Evolutionary conservation across 768 basidiomycete genomes (phyloP).

Genomic region (Suillus tomentosus): DNA sequence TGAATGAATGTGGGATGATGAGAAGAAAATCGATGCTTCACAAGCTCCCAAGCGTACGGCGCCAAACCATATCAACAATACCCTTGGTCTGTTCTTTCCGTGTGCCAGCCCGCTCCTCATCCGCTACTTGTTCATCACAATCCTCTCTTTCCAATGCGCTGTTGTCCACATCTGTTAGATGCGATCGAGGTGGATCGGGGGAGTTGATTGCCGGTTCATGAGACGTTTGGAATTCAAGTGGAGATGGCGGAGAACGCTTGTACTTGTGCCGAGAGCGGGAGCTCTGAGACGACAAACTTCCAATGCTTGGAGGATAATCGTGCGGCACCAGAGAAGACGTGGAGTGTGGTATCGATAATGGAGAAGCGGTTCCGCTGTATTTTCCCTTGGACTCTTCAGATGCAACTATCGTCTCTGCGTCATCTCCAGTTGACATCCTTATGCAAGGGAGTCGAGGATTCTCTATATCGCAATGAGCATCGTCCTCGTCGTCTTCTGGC

Average conservation of each 20-base stretch:
- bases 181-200: constrained; percentile 22
- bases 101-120: constrained; percentile 50
- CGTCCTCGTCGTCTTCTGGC: constrained; percentile 59
- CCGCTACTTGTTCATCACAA: constrained; percentile 51
- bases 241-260: constrained; percentile 40
- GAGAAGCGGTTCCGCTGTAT: constrained; percentile 15
- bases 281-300: constrained; percentile 34
- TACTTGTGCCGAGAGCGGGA: constrained; percentile 30
- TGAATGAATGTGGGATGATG: constrained; percentile 4
- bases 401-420: constrained; percentile 23
- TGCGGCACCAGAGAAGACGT: constrained; percentile 20
- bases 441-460: constrained; percentile 40
- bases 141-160: constrained; percentile 49
- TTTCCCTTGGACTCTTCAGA: constrained; percentile 21
- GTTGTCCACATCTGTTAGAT: constrained; percentile 16
- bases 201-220: constrained; percentile 40
- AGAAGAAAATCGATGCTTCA: not conserved
- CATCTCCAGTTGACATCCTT: constrained; percentile 33
- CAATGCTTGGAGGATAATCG: constrained; percentile 60
- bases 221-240: constrained; percentile 38
- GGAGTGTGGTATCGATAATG: constrained; percentile 19
- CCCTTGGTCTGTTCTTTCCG: constrained; percentile 41
- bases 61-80: constrained; percentile 32
- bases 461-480: constrained; percentile 46
- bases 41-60: not conserved